Conservation (phyloP, 768 basidiomycete genomes). For the Chalciporus piperatus region DNA sequence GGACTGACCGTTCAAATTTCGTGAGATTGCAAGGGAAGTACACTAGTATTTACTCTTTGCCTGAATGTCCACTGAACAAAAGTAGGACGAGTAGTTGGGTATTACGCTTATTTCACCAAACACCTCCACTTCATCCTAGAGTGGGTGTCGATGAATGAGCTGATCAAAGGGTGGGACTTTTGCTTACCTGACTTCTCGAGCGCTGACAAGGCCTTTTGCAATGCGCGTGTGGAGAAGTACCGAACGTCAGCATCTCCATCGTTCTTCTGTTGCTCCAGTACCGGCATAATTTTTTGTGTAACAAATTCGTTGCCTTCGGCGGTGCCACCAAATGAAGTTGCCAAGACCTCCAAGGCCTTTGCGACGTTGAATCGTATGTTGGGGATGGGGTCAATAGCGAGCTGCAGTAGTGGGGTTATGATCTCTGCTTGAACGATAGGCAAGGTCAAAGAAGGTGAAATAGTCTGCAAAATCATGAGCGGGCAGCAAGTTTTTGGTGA, state of each 20-base stretch:
- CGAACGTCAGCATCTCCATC: constrained; percentile 96
- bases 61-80: constrained; percentile 15
- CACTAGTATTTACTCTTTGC: constrained; percentile 32
- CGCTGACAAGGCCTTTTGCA: constrained; percentile 50
- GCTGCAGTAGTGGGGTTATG: constrained; percentile 75
- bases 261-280: constrained; percentile 79
- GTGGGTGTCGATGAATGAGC: constrained; percentile 1
- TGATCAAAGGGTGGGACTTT: background rate
- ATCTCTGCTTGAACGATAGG: constrained; percentile 84
- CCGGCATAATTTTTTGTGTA: constrained; percentile 72
- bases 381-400: constrained; percentile 89
- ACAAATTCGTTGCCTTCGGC: constrained; percentile 75
- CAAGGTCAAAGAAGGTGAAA: constrained; percentile 83
- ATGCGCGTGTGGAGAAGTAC: constrained; percentile 84
- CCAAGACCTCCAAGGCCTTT: constrained; percentile 89
- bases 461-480: constrained; percentile 59
- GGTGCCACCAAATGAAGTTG: constrained; percentile 58
- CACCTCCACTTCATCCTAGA: constrained; percentile 22
- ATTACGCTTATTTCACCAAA: constrained; percentile 27
- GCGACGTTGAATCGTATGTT: constrained; percentile 99
- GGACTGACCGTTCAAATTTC: constrained; percentile 17
- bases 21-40: constrained; percentile 28
- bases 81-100: constrained; percentile 28
- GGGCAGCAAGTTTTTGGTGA: constrained; percentile 3
- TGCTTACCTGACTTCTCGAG: constrained; percentile 39